phyloP scores from a whole-genome alignment of 495 filamentous ascomycete genomes.

The Neurospora tetraspora region DNA sequence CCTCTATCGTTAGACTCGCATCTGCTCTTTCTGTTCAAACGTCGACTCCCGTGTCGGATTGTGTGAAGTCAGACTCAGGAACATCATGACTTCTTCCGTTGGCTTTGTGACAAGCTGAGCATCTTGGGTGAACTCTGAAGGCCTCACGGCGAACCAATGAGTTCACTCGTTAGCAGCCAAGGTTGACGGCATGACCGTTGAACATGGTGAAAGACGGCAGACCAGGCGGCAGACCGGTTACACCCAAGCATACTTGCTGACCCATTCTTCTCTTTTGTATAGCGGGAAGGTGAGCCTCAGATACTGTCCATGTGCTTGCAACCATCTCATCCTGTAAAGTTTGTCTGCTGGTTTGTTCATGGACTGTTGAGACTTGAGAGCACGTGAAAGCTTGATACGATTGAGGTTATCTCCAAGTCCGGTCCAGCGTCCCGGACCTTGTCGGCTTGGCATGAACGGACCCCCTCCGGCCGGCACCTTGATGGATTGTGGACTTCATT shows the following conservation, averaged over 20 bases:
- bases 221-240: not conserved
- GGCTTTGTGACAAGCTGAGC: not conserved
- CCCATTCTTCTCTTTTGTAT: not conserved
- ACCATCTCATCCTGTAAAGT: not conserved
- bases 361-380: not conserved
- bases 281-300: not conserved
- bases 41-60: not conserved
- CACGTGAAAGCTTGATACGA: not conserved
- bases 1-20: not conserved
- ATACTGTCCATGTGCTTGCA: not conserved
- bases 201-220: not conserved
- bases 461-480: not conserved
- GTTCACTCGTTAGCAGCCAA: not conserved
- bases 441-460: not conserved
- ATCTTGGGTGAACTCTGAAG: not conserved
- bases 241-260: not conserved
- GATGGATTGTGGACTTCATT: not conserved
- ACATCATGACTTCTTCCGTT: not conserved
- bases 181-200: not conserved
- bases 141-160: not conserved
- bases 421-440: not conserved
- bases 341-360: not conserved
- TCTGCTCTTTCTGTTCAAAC: not conserved
- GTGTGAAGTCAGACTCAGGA: not conserved
- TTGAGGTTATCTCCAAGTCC: not conserved